Conservation (phyloP, 202 grass and related monocot species). For the Musa balbisiana region DNA sequence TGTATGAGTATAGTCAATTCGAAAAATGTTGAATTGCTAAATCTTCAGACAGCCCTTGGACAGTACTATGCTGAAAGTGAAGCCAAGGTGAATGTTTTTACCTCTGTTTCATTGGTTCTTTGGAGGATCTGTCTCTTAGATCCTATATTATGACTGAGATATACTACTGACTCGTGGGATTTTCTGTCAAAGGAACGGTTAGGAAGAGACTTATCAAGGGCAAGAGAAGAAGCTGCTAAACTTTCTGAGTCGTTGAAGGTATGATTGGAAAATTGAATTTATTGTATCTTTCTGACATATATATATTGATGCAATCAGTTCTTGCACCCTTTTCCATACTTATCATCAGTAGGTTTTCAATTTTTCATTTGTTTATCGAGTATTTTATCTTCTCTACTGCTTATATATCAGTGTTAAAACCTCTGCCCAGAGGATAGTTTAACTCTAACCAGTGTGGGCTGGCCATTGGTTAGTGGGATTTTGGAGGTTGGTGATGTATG, state of each 20-base stretch:
- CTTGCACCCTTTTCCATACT: neutral
- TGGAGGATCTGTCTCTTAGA: neutral
- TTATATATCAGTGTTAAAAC: no score
- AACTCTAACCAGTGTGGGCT: no score
- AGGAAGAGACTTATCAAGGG: constrained; percentile 75
- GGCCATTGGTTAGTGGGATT: no score
- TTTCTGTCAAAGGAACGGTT: constrained; percentile 56
- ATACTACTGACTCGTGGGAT: constrained; percentile 14
- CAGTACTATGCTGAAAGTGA: constrained; percentile 98
- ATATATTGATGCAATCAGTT: no score
- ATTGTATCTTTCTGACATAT: neutral
- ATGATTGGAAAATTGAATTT: constrained; percentile 7
- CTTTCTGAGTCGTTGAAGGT: constrained; percentile 78
- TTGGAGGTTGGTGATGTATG: no score
- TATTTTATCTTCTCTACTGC: no score
- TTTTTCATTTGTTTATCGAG: no score
- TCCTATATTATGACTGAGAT: neutral
- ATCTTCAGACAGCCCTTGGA: constrained; percentile 98
- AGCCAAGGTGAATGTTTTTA: constrained; percentile 54
- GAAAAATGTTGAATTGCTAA: constrained; percentile 81
- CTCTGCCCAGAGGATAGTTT: no score
- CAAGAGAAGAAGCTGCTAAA: constrained; percentile 67
- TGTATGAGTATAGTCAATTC: constrained; percentile 72
- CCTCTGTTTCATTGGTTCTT: neutral
- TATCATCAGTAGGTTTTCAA: no score